Evolutionary conservation across 1,284 basidiomycete genomes (phyloP).

Genomic region (Fomitopsis betulina): DNA sequence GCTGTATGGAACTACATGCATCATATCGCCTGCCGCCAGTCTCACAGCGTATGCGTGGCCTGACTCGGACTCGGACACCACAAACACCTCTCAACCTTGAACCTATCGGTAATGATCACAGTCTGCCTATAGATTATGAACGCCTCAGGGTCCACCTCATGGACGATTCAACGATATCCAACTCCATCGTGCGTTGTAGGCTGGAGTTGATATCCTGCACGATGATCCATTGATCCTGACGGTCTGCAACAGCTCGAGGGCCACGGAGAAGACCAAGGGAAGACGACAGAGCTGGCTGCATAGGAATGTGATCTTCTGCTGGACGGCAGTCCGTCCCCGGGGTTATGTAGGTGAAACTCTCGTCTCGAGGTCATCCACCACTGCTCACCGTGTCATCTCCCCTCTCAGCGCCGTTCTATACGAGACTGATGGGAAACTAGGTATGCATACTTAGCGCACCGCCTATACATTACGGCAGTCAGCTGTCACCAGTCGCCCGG

Average conservation of each 20-base stretch:
- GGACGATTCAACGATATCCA: no score
- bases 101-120: no score
- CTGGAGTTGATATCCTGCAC: neutral
- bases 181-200: neutral
- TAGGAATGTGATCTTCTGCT: neutral
- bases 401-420: neutral
- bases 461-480: neutral
- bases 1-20: no score
- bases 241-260: no score
- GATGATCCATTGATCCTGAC: no score
- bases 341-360: neutral
- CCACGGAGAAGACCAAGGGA: no score
- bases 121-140: no score
- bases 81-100: no score
- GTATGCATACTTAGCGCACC: neutral
- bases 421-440: neutral
- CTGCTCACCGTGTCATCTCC: neutral
- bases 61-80: no score
- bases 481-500: neutral
- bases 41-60: no score
- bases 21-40: no score
- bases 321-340: neutral
- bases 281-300: neutral
- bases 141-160: no score
- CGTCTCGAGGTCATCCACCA: neutral